Evolutionary conservation across 495 filamentous ascomycete genomes (phyloP), one percentile per base, ranked within the genome.

Genomic region (Terfezia boudieri): DNA sequence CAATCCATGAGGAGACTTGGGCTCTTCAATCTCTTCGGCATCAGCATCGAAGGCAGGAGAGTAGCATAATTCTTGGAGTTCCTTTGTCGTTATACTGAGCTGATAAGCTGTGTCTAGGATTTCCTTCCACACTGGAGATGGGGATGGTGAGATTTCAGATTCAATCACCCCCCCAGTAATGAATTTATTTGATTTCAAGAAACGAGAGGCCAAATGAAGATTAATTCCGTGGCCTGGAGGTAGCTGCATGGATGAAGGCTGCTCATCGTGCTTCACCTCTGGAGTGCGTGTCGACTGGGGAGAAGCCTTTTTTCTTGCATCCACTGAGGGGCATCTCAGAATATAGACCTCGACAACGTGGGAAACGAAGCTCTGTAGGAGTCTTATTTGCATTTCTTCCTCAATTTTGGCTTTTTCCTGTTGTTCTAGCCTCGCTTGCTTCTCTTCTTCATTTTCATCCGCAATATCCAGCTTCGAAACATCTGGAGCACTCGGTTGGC

Each of bases 281-380:
- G 41, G 41, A 46, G 41, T 14, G 12, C 41, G 12, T 32, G 26
- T 7, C 26, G 26, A 32, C 26, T 32, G 26, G 26, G 7, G 26
- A 32, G 26, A 32, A 32, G 26, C 7, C 1, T 32, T 32, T 32
- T 32, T 32, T 1, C 7, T 32, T 14, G 41, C 41, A 46, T 46
- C 4, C 17, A 5, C 41, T 5, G 41, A 46, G 8, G 41, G 41
- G 17, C 41, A 46, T 46, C 77, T 64, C 17, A 65, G 57, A n/a
- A 87, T 70, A 59, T 89, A 96, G 8, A 79, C 76, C 64, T 94
- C 90, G 16, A 93, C 63, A 14, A 94, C 67, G 63, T 90, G 87
- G 0, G 88, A 81, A 23, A 90, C 68, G 60, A 93, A 94, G 50
- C 86, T 84, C 59, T 93, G 84, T 54, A 95, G 67, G 35, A 94